phyloP scores from a whole-genome alignment of 2,329 filamentous ascomycete genomes.

The Aureobasidium sp. region DNA sequence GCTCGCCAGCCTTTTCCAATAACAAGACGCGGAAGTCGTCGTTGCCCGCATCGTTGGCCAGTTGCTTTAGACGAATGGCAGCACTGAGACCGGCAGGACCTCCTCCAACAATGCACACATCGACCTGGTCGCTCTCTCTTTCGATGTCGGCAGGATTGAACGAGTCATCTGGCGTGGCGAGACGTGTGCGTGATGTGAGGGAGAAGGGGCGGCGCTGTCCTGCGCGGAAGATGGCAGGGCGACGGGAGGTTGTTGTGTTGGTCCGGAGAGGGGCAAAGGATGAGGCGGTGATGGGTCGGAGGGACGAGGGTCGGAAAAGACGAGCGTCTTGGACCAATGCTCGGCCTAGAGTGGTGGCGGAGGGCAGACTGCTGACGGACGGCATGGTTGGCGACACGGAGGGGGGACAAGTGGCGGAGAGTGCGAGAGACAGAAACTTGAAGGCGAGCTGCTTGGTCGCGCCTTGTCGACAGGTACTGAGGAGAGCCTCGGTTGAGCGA shows the following conservation, averaged over 20 bases:
- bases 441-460: neutral
- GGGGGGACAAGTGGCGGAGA: too few relatives aligned
- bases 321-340: conserved; percentile 10
- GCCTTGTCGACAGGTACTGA: neutral
- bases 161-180: conserved; percentile 33
- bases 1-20: conserved; percentile 89
- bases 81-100: conserved; percentile 91
- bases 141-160: conserved; percentile 54
- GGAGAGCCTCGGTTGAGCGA: conserved; percentile 7
- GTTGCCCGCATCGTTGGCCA: conserved; percentile 89
- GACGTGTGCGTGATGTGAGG: conserved; percentile 23
- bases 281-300: conserved; percentile 16
- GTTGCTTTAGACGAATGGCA: conserved; percentile 89
- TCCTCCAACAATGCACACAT: conserved; percentile 93
- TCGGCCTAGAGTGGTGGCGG: conserved; percentile 6
- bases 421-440: neutral
- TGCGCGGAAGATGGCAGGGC: conserved; percentile 29
- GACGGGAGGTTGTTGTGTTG: conserved; percentile 18
- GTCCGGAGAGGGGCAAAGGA: conserved; percentile 1
- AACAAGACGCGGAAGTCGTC: conserved; percentile 91
- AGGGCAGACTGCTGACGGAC: neutral
- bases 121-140: conserved; percentile 85
- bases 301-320: neutral
- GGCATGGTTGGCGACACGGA: conserved; percentile 2
- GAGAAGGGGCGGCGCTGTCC: conserved; percentile 30